A percentile compares a stretch with the other conserved stretches of the same genome.
Conservation (phyloP, 371 early-diverging fungal genomes). For the Basidiobolus meristosporus region DNA sequence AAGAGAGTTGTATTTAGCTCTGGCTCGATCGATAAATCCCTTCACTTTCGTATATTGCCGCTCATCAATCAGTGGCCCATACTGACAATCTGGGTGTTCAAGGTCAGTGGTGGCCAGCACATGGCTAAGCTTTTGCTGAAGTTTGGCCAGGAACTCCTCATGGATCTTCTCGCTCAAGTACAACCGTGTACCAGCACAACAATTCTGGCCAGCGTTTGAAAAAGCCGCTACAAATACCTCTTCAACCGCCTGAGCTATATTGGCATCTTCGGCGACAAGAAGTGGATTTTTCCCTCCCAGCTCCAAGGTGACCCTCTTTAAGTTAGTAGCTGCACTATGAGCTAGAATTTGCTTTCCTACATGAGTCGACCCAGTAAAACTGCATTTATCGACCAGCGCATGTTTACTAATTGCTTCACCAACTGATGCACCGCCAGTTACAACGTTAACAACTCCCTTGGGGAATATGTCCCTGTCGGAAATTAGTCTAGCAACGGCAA, state of each 20-base stretch:
- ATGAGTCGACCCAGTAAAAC: slow-evolving; percentile 59
- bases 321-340: slow-evolving; percentile 35
- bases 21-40: no score
- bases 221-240: slow-evolving; percentile 48
- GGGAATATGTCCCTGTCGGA: slow-evolving; percentile 28
- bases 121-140: no score
- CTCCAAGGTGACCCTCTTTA: slow-evolving; percentile 65
- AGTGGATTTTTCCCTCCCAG: slow-evolving; percentile 83
- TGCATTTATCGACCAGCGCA: slow-evolving; percentile 26
- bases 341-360: slow-evolving; percentile 53
- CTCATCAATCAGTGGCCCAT: no score
- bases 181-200: slow-evolving; percentile 73
- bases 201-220: slow-evolving; percentile 72
- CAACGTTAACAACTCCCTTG: slow-evolving; percentile 54
- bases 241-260: slow-evolving; percentile 56
- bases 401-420: slow-evolving; percentile 29
- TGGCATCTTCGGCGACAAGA: slow-evolving; percentile 70
- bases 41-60: no score
- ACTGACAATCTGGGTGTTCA: no score
- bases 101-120: no score
- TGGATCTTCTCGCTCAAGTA: slow-evolving; percentile 66
- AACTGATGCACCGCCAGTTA: slow-evolving; percentile 32
- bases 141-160: slow-evolving; percentile 37
- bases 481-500: slow-evolving; percentile 19
- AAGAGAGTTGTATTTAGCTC: no score